Conservation (phyloP, 2,329 filamentous ascomycete genomes). For the Arthroderma uncinatum region DNA sequence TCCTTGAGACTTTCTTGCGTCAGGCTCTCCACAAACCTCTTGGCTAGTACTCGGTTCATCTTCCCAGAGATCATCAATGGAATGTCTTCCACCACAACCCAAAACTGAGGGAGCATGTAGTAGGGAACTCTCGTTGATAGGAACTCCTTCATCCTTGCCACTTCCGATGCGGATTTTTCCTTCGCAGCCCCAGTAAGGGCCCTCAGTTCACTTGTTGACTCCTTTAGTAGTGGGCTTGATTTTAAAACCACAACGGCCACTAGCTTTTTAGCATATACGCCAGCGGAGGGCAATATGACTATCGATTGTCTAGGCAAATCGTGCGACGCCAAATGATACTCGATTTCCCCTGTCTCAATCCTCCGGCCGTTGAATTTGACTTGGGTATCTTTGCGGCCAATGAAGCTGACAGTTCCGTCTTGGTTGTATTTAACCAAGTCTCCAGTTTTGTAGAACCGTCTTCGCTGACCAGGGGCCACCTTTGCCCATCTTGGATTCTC, state of each 20-base stretch:
- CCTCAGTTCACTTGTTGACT: slow-evolving; percentile 2
- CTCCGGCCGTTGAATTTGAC: slow-evolving; percentile 22
- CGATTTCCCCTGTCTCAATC: slow-evolving; percentile 21
- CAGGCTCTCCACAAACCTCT: slow-evolving; percentile 12
- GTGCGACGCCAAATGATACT: slow-evolving; percentile 16
- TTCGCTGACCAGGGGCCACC: background rate
- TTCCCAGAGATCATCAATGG: slow-evolving; percentile 20
- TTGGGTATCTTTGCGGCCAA: too few species aligned
- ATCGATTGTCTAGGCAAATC: slow-evolving; percentile 6
- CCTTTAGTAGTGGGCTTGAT: slow-evolving; percentile 13
- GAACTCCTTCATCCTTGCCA: slow-evolving; percentile 8
- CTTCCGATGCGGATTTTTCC: background rate
- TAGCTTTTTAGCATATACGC: slow-evolving; percentile 9
- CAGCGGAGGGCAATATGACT: slow-evolving; percentile 8
- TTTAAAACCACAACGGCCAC: slow-evolving; percentile 8
- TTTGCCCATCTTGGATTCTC: slow-evolving; percentile 16
- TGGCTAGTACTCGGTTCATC: slow-evolving; percentile 17
- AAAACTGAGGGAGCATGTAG: slow-evolving; percentile 21
- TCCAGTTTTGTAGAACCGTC: slow-evolving; percentile 21
- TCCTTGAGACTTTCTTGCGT: slow-evolving; percentile 9
- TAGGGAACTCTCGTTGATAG: slow-evolving; percentile 15
- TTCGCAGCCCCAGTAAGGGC: slow-evolving; percentile 2
- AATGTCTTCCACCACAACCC: slow-evolving; percentile 15
- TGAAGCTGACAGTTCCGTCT: slow-evolving; percentile 18
- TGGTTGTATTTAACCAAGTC: slow-evolving; percentile 20